Base-by-base conservation (phyloP, 306 rosid genomes). In the Medicago ruthenica region DNA sequence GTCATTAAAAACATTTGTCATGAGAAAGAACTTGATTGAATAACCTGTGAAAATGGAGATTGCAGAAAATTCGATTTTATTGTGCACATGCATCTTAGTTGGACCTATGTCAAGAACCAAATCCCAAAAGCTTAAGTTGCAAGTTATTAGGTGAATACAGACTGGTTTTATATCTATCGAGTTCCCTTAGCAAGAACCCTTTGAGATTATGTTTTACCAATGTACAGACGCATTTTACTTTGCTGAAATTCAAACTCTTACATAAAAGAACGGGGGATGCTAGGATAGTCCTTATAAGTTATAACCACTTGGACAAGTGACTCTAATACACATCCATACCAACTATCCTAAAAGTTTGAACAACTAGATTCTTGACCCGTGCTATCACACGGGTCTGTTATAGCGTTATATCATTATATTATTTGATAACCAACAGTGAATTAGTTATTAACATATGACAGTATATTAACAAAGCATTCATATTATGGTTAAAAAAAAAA, bases 21-120 rank as follows among this genome's bases (percentile, higher is more conserved):
- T 27, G 22, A 65, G 61, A 67, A 70, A 45, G 55, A 59, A 50
- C 20, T 39, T 55, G 78, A 53, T 83, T 31, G 54, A 18, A 34
- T 78, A 75, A 42, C 63, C 57, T 39, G 27, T 55, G 42, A 58
- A 44, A 44, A 73, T 73, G 39, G 36, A 55, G 61, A 67, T 65
- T 34, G 69, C 21, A 14, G 51, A 60, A 36, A 58, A 36, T 45
- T 74, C 1, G 4, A 47, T 21, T n/a, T 57, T 40, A 40, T 47
- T 67, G 76, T 22, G 22, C 37, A 24, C n/a, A 57, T 57, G 45
- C 44, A 54, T 61, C 27, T 64, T 15, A 58, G 65, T 72, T 31
- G 77, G 18, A 62, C 68, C 40, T 9, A 16, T 41, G 9, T 68
- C 22, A 13, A 18, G 39, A 36, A 45, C 4, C 67, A 59, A 68